Base-by-base conservation (phyloP, 352 stramenopile genomes). In the Phytophthora cactorum region DNA sequence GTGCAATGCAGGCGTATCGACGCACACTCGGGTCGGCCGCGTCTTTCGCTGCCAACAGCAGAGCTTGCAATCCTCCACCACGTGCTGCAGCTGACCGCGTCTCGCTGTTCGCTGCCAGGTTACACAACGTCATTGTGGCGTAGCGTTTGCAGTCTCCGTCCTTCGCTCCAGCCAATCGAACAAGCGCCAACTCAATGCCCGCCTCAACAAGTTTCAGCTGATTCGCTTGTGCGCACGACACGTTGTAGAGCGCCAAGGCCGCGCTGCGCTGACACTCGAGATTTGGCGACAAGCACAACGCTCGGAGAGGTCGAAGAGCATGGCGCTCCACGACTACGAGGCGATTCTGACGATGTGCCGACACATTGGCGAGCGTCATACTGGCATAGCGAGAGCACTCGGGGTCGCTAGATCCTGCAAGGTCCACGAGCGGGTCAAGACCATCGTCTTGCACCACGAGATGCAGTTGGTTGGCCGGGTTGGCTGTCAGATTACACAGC, bases 361-460 rank as follows among this genome's bases (percentile, higher is more conserved):
- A 90, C 2, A 98, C 80, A 58, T 99, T 99, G 6, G 89, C 90
- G 4, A 99, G 69, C n/a, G 91, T 93, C 95, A 98, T 98, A 45
- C 87, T 89, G 17, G 90, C 95, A 69, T 97, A 98, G 2, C 89
- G 80, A 29, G 74, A 90, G 44, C 91, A 92, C 39, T 98, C 93
- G 8, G 84, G 51, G 32, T 97, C 82, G 8, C 66, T 63, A 9
- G 81, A 85, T 0, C 68, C 60, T 7, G 92, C 91, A 7, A 98
- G 72, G 11, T 90, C 82, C n/a, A 98, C 78, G 11, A 98, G 75
- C 8, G 86, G 68, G 17, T 89, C 68, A 1, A 98, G 57, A 12
- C 83, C 89, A n/a, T 72, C 66, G 22, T 92, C 80, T 58, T 95
- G 78, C 50, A 92, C 77, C 12, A 97, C 89, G 32, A 99, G 79